Conservation (phyloP, 345 rosid genomes). For the Euphorbia peplus region DNA sequence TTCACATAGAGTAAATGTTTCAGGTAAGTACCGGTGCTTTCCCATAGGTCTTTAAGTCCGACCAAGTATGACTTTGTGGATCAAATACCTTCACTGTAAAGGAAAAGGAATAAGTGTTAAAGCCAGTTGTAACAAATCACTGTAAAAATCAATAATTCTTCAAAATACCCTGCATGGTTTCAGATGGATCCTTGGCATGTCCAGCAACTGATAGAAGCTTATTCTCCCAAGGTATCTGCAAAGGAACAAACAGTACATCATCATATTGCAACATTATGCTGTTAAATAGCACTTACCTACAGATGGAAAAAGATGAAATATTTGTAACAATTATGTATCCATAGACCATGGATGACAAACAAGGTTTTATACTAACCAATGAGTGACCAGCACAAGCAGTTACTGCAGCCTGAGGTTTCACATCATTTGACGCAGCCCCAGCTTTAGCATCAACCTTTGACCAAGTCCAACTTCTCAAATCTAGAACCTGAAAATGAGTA, state of each 20-base stretch:
- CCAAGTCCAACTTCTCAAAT: conserved; percentile 97
- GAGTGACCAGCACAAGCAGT: conserved; percentile 97
- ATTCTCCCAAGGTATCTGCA: conserved; percentile 86
- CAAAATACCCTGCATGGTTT: conserved; percentile 67
- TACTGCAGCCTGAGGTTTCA: conserved; percentile 41
- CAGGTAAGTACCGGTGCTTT: conserved; percentile 70
- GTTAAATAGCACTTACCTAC: conserved; percentile 16
- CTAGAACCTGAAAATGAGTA: conserved; percentile 56
- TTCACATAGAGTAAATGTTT: background rate
- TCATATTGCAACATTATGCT: conserved; percentile 12
- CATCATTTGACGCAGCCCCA: conserved; percentile 52
- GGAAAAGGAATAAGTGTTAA: conserved; percentile 14
- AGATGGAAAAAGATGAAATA: conserved; percentile 21
- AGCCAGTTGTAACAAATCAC: background rate
- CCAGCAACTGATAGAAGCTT: conserved; percentile 91
- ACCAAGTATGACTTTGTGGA: conserved; percentile 73
- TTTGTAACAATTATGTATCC: conserved; percentile 19
- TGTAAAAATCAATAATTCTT: background rate
- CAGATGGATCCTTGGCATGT: conserved; percentile 90
- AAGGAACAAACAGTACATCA: conserved; percentile 17
- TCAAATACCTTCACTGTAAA: conserved; percentile 84
- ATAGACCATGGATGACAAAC: conserved; percentile 18
- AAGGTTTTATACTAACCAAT: conserved; percentile 55
- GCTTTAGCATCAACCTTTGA: conserved; percentile 74
- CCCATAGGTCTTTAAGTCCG: conserved; percentile 87